phyloP scores from a whole-genome alignment of 2,329 filamentous ascomycete genomes.

The Chaetomiaceae sp. region DNA sequence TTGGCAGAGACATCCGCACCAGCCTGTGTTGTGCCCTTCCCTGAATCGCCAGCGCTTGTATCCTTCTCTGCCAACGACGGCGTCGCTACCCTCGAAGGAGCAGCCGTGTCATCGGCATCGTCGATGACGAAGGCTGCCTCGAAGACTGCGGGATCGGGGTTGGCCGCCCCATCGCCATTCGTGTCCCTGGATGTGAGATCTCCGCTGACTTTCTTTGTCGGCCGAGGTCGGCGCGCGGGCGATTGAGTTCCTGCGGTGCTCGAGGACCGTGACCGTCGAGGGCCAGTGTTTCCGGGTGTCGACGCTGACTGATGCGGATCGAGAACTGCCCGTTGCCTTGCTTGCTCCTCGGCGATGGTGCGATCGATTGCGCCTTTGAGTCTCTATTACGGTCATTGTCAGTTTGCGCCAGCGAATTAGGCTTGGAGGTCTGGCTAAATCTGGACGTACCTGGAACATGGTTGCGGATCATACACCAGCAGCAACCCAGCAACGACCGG shows the following conservation, averaged over 20 bases:
- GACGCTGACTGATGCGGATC: slow-evolving; percentile 43
- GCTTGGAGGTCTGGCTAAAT: background rate
- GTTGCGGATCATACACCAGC: slow-evolving; percentile 1
- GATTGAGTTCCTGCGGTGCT: slow-evolving; percentile 34
- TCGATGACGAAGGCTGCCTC: slow-evolving; percentile 83
- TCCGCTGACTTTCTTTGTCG: slow-evolving; percentile 41
- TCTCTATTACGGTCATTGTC: slow-evolving; percentile 48
- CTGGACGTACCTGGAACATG: slow-evolving; percentile 32
- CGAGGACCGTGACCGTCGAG: slow-evolving; percentile 39
- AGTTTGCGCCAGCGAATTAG: background rate
- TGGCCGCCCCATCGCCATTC: slow-evolving; percentile 38
- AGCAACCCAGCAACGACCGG: background rate
- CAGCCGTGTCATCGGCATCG: slow-evolving; percentile 66
- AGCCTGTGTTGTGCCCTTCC: slow-evolving; percentile 9
- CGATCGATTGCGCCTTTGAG: slow-evolving; percentile 81
- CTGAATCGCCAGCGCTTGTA: slow-evolving; percentile 15
- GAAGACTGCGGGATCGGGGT: slow-evolving; percentile 82
- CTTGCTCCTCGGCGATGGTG: slow-evolving; percentile 87
- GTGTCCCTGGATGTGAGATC: slow-evolving; percentile 30
- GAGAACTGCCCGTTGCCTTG: slow-evolving; percentile 57
- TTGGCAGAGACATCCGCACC: background rate
- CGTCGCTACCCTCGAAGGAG: slow-evolving; percentile 42
- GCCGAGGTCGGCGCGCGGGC: slow-evolving; percentile 34
- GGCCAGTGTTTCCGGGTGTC: slow-evolving; percentile 40
- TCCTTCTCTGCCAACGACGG: slow-evolving; percentile 38